Evolutionary conservation across 2,329 filamentous ascomycete genomes (phyloP).

Genomic region (Fusarium palustre): DNA sequence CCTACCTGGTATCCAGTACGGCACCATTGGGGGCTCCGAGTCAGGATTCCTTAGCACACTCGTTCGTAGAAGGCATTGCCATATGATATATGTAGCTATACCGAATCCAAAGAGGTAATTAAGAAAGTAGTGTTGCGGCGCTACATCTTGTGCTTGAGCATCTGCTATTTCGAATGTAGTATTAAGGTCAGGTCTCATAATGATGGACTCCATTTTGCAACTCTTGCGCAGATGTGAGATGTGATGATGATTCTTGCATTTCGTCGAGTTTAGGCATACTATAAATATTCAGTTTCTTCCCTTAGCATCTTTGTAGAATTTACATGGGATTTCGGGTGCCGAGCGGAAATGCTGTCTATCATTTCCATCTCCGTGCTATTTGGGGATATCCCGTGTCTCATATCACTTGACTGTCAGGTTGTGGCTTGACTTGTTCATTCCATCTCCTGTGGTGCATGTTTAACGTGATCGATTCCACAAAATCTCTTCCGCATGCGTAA

Average conservation of each 20-base stretch:
- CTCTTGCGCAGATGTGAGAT: background rate
- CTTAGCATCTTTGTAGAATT: too few relatives aligned
- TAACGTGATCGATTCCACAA: background rate
- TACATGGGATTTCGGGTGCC: background rate
- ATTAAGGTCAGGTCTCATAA: too few relatives aligned
- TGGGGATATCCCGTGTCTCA: too few relatives aligned
- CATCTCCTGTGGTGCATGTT: background rate
- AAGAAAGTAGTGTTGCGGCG: fast-evolving
- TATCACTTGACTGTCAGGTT: background rate
- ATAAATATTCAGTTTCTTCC: background rate
- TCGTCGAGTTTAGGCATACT: background rate
- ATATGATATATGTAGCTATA: background rate
- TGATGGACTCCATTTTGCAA: background rate
- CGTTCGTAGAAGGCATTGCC: background rate
- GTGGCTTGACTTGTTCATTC: too few relatives aligned
- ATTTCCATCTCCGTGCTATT: background rate
- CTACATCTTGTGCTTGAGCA: background rate
- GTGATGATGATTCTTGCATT: too few relatives aligned
- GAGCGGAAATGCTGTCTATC: fast-evolving
- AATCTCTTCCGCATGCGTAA: background rate
- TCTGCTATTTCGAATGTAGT: too few relatives aligned
- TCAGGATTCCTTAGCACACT: background rate
- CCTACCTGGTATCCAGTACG: slow-evolving; percentile 14
- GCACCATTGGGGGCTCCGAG: background rate
- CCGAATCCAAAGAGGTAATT: fast-evolving